Percentiles rank a stretch among this genome's conserved stretches.
These are phyloP conservation scores for Yarrowia osloensis DNA, from an alignment of 805 yeast genomes.

Conservation along the genomic window DNA sequence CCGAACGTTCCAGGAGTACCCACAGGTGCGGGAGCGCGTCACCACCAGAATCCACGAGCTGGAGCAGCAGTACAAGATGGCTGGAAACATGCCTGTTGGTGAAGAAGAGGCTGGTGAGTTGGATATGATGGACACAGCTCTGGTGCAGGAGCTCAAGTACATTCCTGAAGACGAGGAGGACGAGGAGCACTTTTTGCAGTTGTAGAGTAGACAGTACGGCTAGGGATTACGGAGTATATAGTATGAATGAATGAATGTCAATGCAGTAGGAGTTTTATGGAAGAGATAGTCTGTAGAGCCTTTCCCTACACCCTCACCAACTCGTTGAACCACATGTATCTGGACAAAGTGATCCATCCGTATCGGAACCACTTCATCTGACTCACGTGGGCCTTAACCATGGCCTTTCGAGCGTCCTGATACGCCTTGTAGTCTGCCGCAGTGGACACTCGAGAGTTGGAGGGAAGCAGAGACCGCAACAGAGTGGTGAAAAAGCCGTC, in stretches of 20 bases:
- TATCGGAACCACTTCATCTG: conserved; percentile 96
- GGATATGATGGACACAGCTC: background rate
- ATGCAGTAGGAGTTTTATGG: background rate
- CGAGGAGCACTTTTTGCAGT: conserved; percentile 22
- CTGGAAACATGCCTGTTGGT: background rate
- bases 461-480: conserved; percentile 36
- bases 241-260: conserved; percentile 11
- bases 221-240: background rate
- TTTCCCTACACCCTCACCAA: conserved; percentile 32
- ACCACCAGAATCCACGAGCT: background rate
- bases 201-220: background rate
- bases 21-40: background rate
- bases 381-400: conserved; percentile 78
- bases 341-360: conserved; percentile 77
- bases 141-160: conserved; percentile 10
- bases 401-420: conserved; percentile 58
- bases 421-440: conserved; percentile 34
- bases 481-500: conserved; percentile 41
- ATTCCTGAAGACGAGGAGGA: conserved; percentile 29
- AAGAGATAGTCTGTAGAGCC: no score
- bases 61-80: background rate
- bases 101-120: background rate
- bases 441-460: conserved; percentile 36
- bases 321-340: conserved; percentile 78
- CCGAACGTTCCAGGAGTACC: background rate